Percentiles rank a stretch among this genome's conserved stretches.
These are phyloP conservation scores for Helicostylum pulchrum DNA, from an alignment of 192 early-diverging fungal genomes.

Conservation along the genomic window DNA sequence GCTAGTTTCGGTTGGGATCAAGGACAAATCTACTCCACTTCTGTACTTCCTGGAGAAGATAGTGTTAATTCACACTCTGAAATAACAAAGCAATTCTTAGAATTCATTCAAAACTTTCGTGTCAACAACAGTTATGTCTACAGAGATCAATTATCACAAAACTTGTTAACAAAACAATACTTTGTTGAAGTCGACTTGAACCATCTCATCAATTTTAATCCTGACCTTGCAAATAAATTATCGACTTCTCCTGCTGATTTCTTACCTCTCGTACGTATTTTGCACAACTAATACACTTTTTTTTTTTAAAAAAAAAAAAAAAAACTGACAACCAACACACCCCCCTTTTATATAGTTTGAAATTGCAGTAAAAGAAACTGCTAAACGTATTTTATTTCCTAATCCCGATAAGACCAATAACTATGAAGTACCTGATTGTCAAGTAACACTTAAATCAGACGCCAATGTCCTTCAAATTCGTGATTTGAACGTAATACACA, in stretches of 20 bases:
- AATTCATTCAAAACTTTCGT: slow-evolving; percentile 85
- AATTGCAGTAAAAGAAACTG: slow-evolving; percentile 73
- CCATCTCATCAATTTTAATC: slow-evolving; percentile 81
- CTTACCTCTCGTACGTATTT: slow-evolving; percentile 65
- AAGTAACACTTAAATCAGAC: slow-evolving; percentile 84
- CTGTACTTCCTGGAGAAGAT: slow-evolving; percentile 60
- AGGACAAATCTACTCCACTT: slow-evolving; percentile 71
- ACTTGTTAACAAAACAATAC: slow-evolving; percentile 71
- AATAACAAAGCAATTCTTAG: slow-evolving; percentile 65
- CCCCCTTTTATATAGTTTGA: slow-evolving; percentile 68
- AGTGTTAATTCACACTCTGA: slow-evolving; percentile 53
- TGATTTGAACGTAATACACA: slow-evolving; percentile 83
- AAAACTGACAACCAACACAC: background rate
- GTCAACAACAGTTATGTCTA: slow-evolving; percentile 83
- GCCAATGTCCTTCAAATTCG: slow-evolving; percentile 87
- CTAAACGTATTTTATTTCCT: slow-evolving; percentile 65
- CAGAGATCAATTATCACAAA: slow-evolving; percentile 89
- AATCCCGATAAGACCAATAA: slow-evolving; percentile 43
- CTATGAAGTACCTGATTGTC: slow-evolving; percentile 74
- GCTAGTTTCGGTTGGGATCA: slow-evolving; percentile 79
- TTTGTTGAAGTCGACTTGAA: slow-evolving; percentile 86
- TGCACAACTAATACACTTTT: background rate
- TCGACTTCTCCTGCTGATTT: slow-evolving; percentile 75
- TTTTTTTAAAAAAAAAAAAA: background rate
- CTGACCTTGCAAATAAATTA: slow-evolving; percentile 77